A percentile compares a stretch with the other conserved stretches of the same genome.
phyloP scores from a whole-genome alignment of 73 alveolate genomes.

The Symbiodinium natans region DNA sequence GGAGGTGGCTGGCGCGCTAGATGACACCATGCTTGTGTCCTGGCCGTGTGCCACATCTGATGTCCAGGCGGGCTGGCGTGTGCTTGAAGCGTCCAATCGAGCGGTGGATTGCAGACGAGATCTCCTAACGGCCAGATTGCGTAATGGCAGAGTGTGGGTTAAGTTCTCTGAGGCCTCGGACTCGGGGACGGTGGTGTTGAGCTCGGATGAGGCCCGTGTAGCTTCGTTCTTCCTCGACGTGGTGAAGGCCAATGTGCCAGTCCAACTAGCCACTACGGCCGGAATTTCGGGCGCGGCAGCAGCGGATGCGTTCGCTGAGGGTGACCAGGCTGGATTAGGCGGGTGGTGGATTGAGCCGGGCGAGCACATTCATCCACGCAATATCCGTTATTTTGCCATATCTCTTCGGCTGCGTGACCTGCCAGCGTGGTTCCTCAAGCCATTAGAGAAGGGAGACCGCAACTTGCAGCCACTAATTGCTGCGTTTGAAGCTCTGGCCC shows the following conservation, averaged over 20 bases:
- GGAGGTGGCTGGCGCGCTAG: not conserved
- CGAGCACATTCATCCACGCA: not conserved
- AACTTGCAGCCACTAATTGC: not conserved
- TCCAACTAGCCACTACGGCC: not conserved
- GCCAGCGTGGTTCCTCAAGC: constrained; percentile 13
- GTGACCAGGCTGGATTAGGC: not conserved
- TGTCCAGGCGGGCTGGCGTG: too few species aligned
- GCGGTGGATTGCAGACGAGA: not conserved
- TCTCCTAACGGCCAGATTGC: not conserved
- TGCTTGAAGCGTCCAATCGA: too few species aligned
- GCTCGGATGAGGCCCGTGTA: not conserved
- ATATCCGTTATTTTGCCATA: not conserved
- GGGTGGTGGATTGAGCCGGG: constrained; percentile 10
- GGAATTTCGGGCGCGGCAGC: not conserved
- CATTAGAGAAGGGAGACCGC: not conserved
- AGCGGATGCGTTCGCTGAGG: not conserved
- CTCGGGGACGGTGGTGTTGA: not conserved
- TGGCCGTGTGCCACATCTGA: too few species aligned
- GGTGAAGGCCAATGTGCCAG: not conserved
- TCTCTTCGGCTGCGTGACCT: not conserved
- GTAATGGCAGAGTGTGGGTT: not conserved
- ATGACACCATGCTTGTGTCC: not conserved
- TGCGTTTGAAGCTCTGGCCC: constrained; percentile 32
- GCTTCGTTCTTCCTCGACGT: not conserved
- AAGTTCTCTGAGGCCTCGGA: not conserved